A percentile compares a stretch with the other conserved stretches of the same genome.
Evolutionary conservation across 495 filamentous ascomycete genomes (phyloP).

Genomic region (Talaromyces adpressus): DNA sequence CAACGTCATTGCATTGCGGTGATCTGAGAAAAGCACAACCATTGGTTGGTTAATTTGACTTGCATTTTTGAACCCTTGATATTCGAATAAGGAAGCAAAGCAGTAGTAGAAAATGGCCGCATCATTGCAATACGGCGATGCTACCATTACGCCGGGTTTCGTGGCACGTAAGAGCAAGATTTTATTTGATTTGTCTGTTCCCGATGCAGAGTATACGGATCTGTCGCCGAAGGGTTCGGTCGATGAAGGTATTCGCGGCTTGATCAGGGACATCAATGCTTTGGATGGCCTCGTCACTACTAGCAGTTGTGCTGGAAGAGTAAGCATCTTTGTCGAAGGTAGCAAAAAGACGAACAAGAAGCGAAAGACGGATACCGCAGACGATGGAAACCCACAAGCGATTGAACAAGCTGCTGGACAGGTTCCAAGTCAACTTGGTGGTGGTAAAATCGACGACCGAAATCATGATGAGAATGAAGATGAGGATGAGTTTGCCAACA

Average conservation of each 20-base stretch:
- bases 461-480: slow-evolving; percentile 7
- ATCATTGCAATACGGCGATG: background rate
- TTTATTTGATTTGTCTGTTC: slow-evolving; percentile 52
- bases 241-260: slow-evolving; percentile 64
- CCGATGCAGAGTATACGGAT: slow-evolving; percentile 63
- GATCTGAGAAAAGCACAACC: background rate
- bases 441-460: background rate
- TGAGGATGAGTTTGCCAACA: slow-evolving; percentile 1
- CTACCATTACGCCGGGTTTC: slow-evolving; percentile 40
- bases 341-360: slow-evolving; percentile 32
- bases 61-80: background rate
- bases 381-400: slow-evolving; percentile 9
- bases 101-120: slow-evolving; percentile 1
- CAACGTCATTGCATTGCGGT: background rate
- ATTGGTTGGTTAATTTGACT: background rate
- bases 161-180: slow-evolving; percentile 56
- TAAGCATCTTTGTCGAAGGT: slow-evolving; percentile 83
- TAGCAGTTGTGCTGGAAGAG: slow-evolving; percentile 81
- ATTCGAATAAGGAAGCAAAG: background rate
- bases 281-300: slow-evolving; percentile 75
- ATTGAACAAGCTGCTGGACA: background rate
- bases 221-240: slow-evolving; percentile 80
- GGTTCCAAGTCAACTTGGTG: background rate
- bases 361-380: background rate
- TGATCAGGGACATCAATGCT: slow-evolving; percentile 70